These are phyloP conservation scores for Linum lewisii DNA, from an alignment of 345 rosid genomes.

Conservation along the genomic window DNA sequence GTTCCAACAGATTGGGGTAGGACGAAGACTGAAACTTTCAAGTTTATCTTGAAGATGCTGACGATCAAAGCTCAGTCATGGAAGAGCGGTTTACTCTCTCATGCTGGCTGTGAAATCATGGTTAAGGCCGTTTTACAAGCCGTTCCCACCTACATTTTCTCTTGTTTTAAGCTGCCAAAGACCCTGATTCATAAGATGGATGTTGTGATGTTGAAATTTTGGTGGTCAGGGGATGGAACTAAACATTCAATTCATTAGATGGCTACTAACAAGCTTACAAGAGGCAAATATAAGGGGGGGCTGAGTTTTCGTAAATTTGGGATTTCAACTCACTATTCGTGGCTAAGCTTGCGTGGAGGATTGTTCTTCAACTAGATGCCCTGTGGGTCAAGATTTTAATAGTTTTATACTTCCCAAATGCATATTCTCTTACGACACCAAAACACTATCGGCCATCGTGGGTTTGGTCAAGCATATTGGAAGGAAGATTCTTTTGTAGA, in stretches of 20 bases:
- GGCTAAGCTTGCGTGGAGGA: too few species aligned
- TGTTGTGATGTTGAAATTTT: not conserved
- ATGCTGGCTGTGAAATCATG: not conserved
- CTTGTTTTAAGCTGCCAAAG: not conserved
- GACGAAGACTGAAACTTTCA: not conserved
- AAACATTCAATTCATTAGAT: not conserved
- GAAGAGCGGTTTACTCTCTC: not conserved
- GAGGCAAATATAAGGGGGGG: too few species aligned
- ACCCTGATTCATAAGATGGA: not conserved
- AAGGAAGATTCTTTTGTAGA: too few species aligned
- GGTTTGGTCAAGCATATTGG: too few species aligned
- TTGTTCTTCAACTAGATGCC: too few species aligned
- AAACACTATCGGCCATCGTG: too few species aligned
- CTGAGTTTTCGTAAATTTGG: too few species aligned
- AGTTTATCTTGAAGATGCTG: not conserved
- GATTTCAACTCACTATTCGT: too few species aligned
- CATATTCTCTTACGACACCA: too few species aligned
- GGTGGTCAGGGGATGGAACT: not conserved
- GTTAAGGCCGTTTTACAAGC: not conserved
- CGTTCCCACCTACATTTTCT: not conserved
- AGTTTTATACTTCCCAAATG: too few species aligned
- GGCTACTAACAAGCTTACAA: too few species aligned
- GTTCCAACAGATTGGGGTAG: not conserved
- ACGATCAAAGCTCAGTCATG: not conserved
- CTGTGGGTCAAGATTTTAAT: too few species aligned